Percentiles rank a stretch among this genome's conserved stretches.
These are phyloP conservation scores for Paraconiothyrium sp. DNA, from an alignment of 2,329 filamentous ascomycete species.

Conservation along the genomic window DNA sequence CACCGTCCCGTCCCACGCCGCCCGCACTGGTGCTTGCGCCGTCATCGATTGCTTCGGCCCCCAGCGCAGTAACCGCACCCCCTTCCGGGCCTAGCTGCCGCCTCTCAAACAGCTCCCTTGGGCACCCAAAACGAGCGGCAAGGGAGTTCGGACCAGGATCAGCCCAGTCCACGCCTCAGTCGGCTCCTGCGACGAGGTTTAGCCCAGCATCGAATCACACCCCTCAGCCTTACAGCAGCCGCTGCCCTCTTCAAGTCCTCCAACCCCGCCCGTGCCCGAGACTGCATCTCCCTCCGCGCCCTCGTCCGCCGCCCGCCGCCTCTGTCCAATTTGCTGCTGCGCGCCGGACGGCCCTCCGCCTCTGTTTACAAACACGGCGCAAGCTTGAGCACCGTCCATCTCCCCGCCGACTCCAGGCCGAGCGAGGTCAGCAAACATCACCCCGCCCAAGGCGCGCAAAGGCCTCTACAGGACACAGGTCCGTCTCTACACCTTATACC, in stretches of 20 bases:
- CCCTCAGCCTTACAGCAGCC: conserved; percentile 28
- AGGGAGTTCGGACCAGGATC: conserved; percentile 19
- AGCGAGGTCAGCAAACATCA: conserved; percentile 12
- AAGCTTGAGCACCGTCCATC: conserved; percentile 4
- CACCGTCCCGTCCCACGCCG: conserved; percentile 3
- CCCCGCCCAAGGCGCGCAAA: conserved; percentile 22
- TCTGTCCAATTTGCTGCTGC: conserved; percentile 6
- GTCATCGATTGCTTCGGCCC: conserved; percentile 22
- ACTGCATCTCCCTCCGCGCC: conserved; percentile 6
- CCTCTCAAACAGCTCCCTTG: conserved; percentile 20
- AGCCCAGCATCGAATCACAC: conserved; percentile 33
- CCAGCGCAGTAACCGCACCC: neutral
- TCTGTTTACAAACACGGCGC: conserved; percentile 21
- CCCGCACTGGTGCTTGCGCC: neutral
- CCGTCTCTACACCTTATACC: conserved; percentile 30
- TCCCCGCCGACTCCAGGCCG: conserved; percentile 8
- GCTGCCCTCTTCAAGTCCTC: conserved; percentile 7
- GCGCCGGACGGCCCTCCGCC: conserved; percentile 6
- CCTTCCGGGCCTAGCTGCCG: conserved; percentile 21
- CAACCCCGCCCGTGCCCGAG: conserved; percentile 14
- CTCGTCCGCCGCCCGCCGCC: conserved; percentile 14
- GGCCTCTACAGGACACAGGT: conserved; percentile 31
- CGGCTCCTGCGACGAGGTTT: conserved; percentile 27
- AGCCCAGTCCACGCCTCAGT: conserved; percentile 31
- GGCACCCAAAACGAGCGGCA: conserved; percentile 20